A percentile compares a stretch with the other conserved stretches of the same genome.
These are phyloP conservation scores for Picochlorum sp. DNA, from an alignment of 139 green algal species.

Conservation along the genomic window DNA sequence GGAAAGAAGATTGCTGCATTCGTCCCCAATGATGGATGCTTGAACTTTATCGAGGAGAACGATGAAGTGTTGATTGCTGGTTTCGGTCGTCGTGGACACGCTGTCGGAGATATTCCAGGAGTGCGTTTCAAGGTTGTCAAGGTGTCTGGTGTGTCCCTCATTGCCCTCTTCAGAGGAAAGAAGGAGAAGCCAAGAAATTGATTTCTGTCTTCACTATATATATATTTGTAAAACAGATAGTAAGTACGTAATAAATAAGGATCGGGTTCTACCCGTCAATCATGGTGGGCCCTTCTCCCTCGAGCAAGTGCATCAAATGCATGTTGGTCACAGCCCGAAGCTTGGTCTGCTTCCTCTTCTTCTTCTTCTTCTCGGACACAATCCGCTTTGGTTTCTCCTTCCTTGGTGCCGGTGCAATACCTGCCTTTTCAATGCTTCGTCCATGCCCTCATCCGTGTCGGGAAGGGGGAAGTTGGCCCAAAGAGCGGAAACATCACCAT, in stretches of 20 bases:
- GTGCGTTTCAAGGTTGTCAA: constrained; percentile 99
- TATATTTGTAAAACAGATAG: background rate
- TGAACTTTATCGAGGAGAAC: constrained; percentile 99
- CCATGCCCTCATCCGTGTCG: constrained; percentile 25
- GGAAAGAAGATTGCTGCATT: constrained; percentile 99
- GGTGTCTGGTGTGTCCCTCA: constrained; percentile 93
- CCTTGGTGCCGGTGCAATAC: constrained; percentile 20
- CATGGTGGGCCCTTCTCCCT: constrained; percentile 22
- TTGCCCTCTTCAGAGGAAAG: constrained; percentile 96
- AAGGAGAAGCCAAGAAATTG: constrained; percentile 94
- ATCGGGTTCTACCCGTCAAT: constrained; percentile 6
- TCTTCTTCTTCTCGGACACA: constrained; percentile 17
- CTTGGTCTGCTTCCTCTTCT: constrained; percentile 18
- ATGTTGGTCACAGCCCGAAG: constrained; percentile 29
- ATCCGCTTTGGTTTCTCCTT: constrained; percentile 10
- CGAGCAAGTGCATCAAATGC: constrained; percentile 32
- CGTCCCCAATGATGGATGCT: constrained; percentile 98
- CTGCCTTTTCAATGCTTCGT: constrained; percentile 16
- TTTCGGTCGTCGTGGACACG: constrained; percentile 95
- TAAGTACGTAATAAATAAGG: background rate
- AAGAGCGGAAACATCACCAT: constrained; percentile 18
- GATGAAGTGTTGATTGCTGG: constrained; percentile 98
- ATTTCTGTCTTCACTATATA: background rate
- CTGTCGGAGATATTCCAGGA: constrained; percentile 99
- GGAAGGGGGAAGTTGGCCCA: constrained; percentile 9